These are phyloP conservation scores for Emmonsiellopsis sp. DNA, from an alignment of 2,329 filamentous ascomycete species.

Conservation along the genomic window DNA sequence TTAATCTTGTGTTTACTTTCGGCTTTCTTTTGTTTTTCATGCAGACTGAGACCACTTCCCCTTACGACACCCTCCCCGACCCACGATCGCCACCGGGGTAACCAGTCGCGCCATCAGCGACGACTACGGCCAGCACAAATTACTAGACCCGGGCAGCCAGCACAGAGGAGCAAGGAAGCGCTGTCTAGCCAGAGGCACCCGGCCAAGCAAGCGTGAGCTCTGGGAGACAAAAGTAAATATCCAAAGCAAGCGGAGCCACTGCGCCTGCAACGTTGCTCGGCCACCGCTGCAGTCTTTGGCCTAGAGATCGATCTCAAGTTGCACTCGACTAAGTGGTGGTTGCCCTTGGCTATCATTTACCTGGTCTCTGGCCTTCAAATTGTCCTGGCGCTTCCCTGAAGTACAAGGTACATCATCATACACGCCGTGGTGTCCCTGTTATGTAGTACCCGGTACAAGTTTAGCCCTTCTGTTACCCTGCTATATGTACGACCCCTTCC, in stretches of 20 bases:
- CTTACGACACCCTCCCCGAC: not conserved
- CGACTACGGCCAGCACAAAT: too few species aligned
- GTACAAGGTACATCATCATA: not conserved
- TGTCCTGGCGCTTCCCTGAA: not conserved
- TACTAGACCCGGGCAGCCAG: not conserved
- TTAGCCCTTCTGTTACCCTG: not conserved
- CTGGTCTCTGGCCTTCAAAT: not conserved
- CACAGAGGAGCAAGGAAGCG: not conserved
- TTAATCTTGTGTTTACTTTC: not conserved
- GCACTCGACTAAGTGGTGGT: not conserved
- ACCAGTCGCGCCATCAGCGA: too few species aligned
- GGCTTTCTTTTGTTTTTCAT: not conserved
- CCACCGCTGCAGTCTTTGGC: not conserved
- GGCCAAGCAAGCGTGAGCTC: too few species aligned
- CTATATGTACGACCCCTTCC: not conserved
- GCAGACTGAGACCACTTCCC: not conserved
- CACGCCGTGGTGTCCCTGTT: not conserved
- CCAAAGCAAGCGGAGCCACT: conserved; percentile 4
- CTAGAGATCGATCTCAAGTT: not conserved
- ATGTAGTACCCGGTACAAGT: not conserved
- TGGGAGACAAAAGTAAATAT: not conserved
- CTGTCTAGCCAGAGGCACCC: too few species aligned
- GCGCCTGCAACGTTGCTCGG: conserved; percentile 10
- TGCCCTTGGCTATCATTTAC: not conserved
- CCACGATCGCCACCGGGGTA: not conserved